Conservation (phyloP, 1,284 basidiomycete genomes). For the Apiotrichum gracile region DNA sequence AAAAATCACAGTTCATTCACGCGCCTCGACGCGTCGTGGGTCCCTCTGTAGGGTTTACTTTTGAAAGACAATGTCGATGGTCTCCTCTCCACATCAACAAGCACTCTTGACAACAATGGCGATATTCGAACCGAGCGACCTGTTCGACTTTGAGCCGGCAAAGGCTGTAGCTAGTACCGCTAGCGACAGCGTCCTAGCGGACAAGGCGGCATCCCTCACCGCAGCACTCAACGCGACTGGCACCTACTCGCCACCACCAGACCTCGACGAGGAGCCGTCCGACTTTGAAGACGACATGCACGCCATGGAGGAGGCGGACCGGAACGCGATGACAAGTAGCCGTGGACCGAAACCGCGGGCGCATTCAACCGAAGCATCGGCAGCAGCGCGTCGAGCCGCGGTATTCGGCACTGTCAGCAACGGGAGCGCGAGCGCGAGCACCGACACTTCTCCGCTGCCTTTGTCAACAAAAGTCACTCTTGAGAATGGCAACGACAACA, state of each 20-base stretch:
- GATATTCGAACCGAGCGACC: slow-evolving; percentile 8
- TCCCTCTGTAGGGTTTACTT: no score
- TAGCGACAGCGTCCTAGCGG: background rate
- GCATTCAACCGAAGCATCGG: no score
- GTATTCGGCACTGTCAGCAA: no score
- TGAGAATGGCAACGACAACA: no score
- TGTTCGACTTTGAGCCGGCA: background rate
- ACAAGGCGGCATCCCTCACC: background rate
- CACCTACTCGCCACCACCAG: slow-evolving; percentile 19
- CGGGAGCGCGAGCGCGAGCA: no score
- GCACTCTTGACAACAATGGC: background rate
- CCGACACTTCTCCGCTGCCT: no score
- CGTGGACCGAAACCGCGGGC: no score
- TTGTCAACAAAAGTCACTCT: no score
- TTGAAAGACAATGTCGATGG: no score
- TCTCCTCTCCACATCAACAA: background rate
- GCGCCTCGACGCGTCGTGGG: no score
- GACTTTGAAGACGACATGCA: slow-evolving; percentile 26
- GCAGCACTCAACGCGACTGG: no score
- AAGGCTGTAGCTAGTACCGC: background rate
- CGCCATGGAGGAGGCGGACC: slow-evolving; percentile 23
- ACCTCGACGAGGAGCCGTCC: slow-evolving; percentile 22
- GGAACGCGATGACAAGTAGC: background rate
- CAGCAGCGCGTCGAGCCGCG: background rate
- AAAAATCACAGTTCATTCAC: no score